These are phyloP conservation scores for Fusarium longipes DNA, from an alignment of 2,329 filamentous ascomycete species.

Conservation along the genomic window DNA sequence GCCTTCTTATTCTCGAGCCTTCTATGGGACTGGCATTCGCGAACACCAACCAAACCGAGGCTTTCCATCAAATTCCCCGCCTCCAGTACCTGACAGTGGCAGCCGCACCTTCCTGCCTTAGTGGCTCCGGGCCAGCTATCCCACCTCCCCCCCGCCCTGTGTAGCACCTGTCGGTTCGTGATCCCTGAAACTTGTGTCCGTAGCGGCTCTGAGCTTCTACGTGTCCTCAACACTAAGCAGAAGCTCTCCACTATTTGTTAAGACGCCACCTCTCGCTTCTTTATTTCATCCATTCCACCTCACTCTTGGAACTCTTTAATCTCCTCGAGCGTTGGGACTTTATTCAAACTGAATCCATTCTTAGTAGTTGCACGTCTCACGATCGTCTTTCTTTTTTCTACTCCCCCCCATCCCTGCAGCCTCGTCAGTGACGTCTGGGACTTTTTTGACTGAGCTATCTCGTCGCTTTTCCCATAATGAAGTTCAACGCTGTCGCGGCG, in stretches of 20 bases:
- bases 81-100: slow-evolving; percentile 37
- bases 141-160: slow-evolving; percentile 12
- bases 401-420: slow-evolving; percentile 26
- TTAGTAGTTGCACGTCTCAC: slow-evolving; percentile 10
- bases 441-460: slow-evolving; percentile 26
- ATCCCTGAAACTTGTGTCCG: slow-evolving; percentile 46
- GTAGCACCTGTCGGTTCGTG: slow-evolving; percentile 31
- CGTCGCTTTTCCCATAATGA: slow-evolving; percentile 76
- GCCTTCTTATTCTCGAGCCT: slow-evolving; percentile 40
- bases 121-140: slow-evolving; percentile 31
- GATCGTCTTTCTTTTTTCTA: slow-evolving; percentile 10
- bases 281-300: slow-evolving; percentile 41
- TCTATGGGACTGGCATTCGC: slow-evolving; percentile 31
- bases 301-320: slow-evolving; percentile 44
- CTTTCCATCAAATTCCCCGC: slow-evolving; percentile 27
- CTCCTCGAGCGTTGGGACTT: slow-evolving; percentile 48
- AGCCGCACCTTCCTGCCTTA: slow-evolving; percentile 40
- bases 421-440: slow-evolving; percentile 40
- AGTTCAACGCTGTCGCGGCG: slow-evolving; percentile 82
- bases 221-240: slow-evolving; percentile 50
- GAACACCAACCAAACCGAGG: slow-evolving; percentile 13
- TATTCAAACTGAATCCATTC: slow-evolving; percentile 12
- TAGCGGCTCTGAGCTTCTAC: slow-evolving; percentile 47
- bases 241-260: slow-evolving; percentile 46
- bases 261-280: slow-evolving; percentile 43